Evolutionary conservation across 2,329 filamentous ascomycete genomes (phyloP).

Genomic region (Aspergillus sp.): DNA sequence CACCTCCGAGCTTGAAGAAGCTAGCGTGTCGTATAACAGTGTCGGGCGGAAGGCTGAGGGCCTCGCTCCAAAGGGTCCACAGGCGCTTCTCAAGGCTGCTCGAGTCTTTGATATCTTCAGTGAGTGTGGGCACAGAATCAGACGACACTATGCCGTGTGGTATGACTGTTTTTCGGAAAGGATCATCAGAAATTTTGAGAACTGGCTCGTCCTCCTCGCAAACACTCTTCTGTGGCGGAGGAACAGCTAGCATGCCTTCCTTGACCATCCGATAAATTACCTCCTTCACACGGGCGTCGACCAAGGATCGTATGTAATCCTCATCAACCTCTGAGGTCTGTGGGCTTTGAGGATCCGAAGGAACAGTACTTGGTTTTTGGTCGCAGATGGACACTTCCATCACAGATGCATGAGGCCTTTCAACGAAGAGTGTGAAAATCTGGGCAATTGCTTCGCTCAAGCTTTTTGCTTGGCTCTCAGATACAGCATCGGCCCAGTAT

Average conservation of each 20-base stretch:
- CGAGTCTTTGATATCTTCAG: slow-evolving; percentile 25
- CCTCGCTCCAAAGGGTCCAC: slow-evolving; percentile 39
- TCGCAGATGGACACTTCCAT: slow-evolving; percentile 19
- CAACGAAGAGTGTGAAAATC: slow-evolving; percentile 33
- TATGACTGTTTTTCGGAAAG: slow-evolving; percentile 1
- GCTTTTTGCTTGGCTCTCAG: slow-evolving; percentile 31
- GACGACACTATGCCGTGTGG: slow-evolving; percentile 9
- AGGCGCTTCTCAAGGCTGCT: slow-evolving; percentile 34
- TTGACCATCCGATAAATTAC: slow-evolving; percentile 34
- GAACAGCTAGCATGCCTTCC: slow-evolving; percentile 25
- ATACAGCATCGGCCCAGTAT: slow-evolving; percentile 41
- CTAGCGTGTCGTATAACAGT: slow-evolving; percentile 37
- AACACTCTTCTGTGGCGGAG: slow-evolving; percentile 11
- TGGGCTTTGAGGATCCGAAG: background rate
- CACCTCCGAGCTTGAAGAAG: slow-evolving; percentile 44
- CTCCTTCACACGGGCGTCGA: slow-evolving; percentile 35
- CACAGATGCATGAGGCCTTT: slow-evolving; percentile 24
- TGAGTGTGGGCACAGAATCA: slow-evolving; percentile 30
- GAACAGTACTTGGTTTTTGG: background rate
- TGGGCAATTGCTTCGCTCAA: slow-evolving; percentile 31
- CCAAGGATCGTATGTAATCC: slow-evolving; percentile 27
- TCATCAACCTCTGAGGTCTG: slow-evolving; percentile 16
- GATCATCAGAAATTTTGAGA: slow-evolving; percentile 9
- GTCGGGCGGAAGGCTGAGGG: slow-evolving; percentile 33
- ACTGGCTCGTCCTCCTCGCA: background rate